A percentile compares a stretch with the other conserved stretches of the same genome.
phyloP scores from a whole-genome alignment of 202 grass and related monocot genomes.

The Schoenoplectus tabernaemontani region DNA sequence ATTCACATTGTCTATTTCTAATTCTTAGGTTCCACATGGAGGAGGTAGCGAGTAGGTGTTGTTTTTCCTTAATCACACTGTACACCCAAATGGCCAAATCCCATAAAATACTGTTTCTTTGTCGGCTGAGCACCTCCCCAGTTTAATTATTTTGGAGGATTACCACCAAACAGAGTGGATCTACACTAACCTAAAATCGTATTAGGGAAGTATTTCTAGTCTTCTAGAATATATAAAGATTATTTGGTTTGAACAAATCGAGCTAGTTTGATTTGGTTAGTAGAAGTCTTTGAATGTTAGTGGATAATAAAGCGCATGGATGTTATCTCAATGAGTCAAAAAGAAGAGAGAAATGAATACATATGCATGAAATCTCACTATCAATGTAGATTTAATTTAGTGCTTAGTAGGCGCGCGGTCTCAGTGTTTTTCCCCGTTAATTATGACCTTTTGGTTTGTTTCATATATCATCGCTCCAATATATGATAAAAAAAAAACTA shows the following conservation, averaged over 20 bases:
- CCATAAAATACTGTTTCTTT: background rate
- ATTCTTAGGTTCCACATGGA: conserved; percentile 11
- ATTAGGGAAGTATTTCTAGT: background rate
- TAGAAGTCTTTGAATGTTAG: background rate
- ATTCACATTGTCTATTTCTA: background rate
- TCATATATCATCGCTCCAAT: no score
- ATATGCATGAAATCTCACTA: no score
- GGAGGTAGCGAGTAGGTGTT: background rate
- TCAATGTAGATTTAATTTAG: no score
- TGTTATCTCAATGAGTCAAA: no score
- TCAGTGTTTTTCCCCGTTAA: no score
- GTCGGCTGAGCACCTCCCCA: background rate
- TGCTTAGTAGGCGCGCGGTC: no score
- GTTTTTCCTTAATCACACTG: background rate
- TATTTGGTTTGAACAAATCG: background rate
- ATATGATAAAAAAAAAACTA: no score
- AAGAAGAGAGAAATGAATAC: no score
- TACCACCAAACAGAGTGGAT: background rate
- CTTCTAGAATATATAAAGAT: background rate
- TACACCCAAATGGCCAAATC: background rate
- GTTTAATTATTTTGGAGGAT: background rate
- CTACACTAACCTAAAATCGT: background rate
- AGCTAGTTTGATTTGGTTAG: background rate
- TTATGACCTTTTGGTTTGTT: no score
- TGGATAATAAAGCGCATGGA: no score